Conservation (phyloP, 1,139 yeast genomes). For the Chernovozyma sophiae-reginae region DNA sequence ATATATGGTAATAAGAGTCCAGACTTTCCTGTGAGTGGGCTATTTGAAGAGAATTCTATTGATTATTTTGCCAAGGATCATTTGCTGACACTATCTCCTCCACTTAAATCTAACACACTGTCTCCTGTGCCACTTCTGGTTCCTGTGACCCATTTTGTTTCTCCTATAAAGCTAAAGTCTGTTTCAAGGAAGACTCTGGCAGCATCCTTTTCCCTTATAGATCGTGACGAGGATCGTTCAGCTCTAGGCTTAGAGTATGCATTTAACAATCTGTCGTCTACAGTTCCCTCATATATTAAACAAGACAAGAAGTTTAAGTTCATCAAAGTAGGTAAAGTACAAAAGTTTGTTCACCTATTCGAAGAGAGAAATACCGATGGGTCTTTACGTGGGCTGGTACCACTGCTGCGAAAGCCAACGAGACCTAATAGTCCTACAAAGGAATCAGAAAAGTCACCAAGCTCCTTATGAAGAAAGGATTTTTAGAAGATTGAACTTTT, state of each 20-base stretch:
- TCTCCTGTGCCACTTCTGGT: background rate
- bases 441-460: background rate
- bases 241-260: slow-evolving; percentile 27
- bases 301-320: slow-evolving; percentile 43
- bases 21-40: background rate
- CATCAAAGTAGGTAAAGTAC: slow-evolving; percentile 47
- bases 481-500: no score
- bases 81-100: background rate
- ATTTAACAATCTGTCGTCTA: slow-evolving; percentile 23
- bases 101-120: background rate
- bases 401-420: background rate
- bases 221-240: slow-evolving; percentile 16
- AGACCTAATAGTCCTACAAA: slow-evolving; percentile 1
- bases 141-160: slow-evolving; percentile 9
- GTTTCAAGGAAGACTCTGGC: slow-evolving; percentile 18
- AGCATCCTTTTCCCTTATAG: slow-evolving; percentile 20
- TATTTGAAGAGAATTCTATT: no score
- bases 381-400: background rate
- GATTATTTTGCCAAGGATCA: background rate
- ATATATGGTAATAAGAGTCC: background rate
- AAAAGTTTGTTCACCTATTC: slow-evolving; percentile 43
- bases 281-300: slow-evolving; percentile 39
- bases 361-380: slow-evolving; percentile 32
- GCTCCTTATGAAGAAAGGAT: no score
- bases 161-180: slow-evolving; percentile 15